phyloP scores from a whole-genome alignment of 1,284 basidiomycete species.

The Rhizoctonia solani region DNA sequence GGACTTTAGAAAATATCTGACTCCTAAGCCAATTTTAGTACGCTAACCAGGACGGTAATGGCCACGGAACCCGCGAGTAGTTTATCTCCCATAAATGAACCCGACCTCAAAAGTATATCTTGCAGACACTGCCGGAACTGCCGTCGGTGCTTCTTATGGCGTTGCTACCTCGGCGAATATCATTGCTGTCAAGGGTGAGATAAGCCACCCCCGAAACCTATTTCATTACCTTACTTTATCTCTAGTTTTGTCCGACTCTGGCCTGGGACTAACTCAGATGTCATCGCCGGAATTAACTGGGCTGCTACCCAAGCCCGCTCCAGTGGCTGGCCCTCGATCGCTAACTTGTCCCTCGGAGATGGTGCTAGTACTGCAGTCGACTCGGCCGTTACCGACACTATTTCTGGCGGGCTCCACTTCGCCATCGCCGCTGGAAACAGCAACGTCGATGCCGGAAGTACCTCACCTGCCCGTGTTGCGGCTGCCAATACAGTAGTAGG shows the following conservation, averaged over 20 bases:
- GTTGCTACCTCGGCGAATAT: slow-evolving; percentile 93
- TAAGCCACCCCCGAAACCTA: no score
- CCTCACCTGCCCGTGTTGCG: slow-evolving; percentile 58
- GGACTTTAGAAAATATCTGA: neutral
- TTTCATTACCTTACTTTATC: no score
- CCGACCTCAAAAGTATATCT: neutral
- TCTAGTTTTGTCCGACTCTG: slow-evolving; percentile 90
- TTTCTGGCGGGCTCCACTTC: slow-evolving; percentile 62
- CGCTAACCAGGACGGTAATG: neutral
- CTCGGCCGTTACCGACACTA: slow-evolving; percentile 78
- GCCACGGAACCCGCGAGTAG: neutral
- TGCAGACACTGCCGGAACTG: slow-evolving; percentile 46
- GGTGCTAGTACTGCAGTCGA: slow-evolving; percentile 34
- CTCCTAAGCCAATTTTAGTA: neutral
- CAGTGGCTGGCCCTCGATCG: slow-evolving; percentile 28
- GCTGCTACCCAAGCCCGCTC: slow-evolving; percentile 63
- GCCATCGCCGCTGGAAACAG: slow-evolving; percentile 55
- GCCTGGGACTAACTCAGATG: slow-evolving; percentile 93
- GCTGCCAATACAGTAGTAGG: slow-evolving; percentile 87
- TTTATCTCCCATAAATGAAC: neutral
- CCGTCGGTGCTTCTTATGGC: slow-evolving; percentile 71
- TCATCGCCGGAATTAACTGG: slow-evolving; percentile 83
- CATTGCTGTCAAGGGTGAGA: slow-evolving; percentile 97
- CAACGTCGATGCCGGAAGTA: slow-evolving; percentile 53
- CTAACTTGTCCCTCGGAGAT: slow-evolving; percentile 36